Conservation (phyloP, 305 asterid species). For the Fraxinus greggii region DNA sequence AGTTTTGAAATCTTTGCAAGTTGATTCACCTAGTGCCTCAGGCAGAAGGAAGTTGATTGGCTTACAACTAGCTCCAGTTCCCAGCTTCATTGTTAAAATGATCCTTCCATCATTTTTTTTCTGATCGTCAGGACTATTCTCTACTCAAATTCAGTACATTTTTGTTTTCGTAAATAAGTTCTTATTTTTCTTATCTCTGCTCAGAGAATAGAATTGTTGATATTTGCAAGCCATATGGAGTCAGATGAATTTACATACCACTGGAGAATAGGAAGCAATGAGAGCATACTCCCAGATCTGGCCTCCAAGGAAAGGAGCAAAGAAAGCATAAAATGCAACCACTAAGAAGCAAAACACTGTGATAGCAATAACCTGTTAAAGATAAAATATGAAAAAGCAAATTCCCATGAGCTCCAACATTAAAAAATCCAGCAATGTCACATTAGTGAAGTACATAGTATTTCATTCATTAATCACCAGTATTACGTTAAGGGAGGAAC, state of each 20-base stretch:
- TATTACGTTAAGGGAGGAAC: neutral
- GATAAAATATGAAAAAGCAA: neutral
- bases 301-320: conserved; percentile 97
- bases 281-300: conserved; percentile 73
- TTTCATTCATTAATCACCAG: neutral
- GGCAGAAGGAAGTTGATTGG: neutral
- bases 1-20: neutral
- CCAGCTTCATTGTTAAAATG: neutral
- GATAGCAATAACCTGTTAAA: conserved; percentile 83
- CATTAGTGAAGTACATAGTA: neutral
- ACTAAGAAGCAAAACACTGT: conserved; percentile 88
- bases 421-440: conserved; percentile 1
- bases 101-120: neutral
- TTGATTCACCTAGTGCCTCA: conserved; percentile 5
- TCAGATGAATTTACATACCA: conserved; percentile 56
- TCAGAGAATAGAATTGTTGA: conserved; percentile 14
- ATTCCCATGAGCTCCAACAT: conserved; percentile 11
- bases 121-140: conserved; percentile 3
- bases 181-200: neutral
- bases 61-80: conserved; percentile 1
- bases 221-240: conserved; percentile 17
- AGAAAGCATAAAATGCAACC: conserved; percentile 95
- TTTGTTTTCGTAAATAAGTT: neutral
- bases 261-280: conserved; percentile 79
- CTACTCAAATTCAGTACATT: neutral